Base-by-base conservation (phyloP, 1,284 basidiomycete species). In the Irpex rosettiformis region DNA sequence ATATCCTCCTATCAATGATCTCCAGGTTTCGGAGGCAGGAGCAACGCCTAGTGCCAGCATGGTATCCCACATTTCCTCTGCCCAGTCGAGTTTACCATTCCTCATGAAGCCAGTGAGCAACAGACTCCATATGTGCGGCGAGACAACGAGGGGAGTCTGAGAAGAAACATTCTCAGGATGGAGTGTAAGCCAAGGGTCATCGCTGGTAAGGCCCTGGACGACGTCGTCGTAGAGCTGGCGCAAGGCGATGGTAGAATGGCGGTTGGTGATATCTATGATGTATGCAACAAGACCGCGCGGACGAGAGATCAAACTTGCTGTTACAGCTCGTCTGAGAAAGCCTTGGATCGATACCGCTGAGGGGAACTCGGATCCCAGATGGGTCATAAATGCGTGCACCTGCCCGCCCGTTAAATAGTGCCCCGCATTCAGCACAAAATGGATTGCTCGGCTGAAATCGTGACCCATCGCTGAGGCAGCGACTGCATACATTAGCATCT, bases 21-120 rank as follows among this genome's bases (percentile, higher is more conserved):
- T 89, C 87, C 86, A 91, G 59, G 82, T 76, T 22, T 75, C 72
- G 8, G 80, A 69, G 1, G 78, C 77, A 16, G 83, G 83, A 37
- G 62, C 71, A 21, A 86, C 68, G 1, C 78, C 79, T n/a, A 79
- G 69, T 24, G 69, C 66, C 11, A 73, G 56, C 73, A 90, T 79
- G 62, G 88, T 85, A 40, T 82, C 76, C 89, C 89, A 91, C 4
- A 91, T 65, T 29, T 71, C 71, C 49, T 78, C 78, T 0, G 84
- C 88, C 18, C 85, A 68, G 57, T 88, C 83, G 45, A 76, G 73
- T 49, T 78, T 73, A 28, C 78, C 73, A 61, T 78, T 78, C 56
- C 73, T 75, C 49, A 89, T 70, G 62, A 89, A 89, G 16, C 79
- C 82, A 2, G 75, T 77, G 52, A 92, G 70, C 63, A 92, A 84